Evolutionary conservation across 202 grass and related monocot genomes (phyloP).

Genomic region (Miscanthus sacchariflorus): DNA sequence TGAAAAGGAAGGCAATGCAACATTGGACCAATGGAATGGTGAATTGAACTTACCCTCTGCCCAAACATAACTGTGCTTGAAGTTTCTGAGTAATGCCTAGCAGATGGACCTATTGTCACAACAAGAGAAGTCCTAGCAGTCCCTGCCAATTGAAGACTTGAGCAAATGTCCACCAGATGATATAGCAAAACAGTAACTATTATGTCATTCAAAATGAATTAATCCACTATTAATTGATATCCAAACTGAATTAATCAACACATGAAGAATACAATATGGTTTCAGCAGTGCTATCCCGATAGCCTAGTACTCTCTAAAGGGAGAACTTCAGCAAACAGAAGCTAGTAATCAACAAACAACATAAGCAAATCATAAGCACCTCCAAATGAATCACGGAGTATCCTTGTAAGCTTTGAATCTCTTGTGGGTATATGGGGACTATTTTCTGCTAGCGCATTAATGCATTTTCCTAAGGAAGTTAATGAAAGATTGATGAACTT

Average conservation of each 20-base stretch:
- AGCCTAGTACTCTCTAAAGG: background rate
- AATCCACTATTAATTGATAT: background rate
- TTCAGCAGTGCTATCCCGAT: background rate
- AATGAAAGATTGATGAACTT: slow-evolving; percentile 99
- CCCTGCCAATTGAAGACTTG: slow-evolving; percentile 61
- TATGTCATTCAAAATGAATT: slow-evolving; percentile 10
- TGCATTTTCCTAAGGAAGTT: slow-evolving; percentile 93
- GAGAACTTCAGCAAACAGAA: slow-evolving; percentile 24
- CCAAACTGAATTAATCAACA: slow-evolving; percentile 1
- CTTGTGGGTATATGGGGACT: slow-evolving; percentile 90
- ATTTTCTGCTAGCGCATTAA: slow-evolving; percentile 97
- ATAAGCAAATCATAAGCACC: slow-evolving; percentile 57
- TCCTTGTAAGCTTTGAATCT: slow-evolving; percentile 97
- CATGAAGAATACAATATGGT: background rate
- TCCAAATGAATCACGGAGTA: slow-evolving; percentile 99
- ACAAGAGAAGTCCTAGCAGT: slow-evolving; percentile 96
- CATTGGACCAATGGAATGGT: slow-evolving; percentile 17
- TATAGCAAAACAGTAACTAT: slow-evolving; percentile 2
- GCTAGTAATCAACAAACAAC: slow-evolving; percentile 11
- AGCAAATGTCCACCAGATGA: slow-evolving; percentile 14
- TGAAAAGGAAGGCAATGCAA: background rate
- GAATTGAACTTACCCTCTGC: slow-evolving; percentile 78
- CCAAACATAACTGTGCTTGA: slow-evolving; percentile 96
- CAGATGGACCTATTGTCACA: slow-evolving; percentile 93
- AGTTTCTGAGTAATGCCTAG: slow-evolving; percentile 93